Base-by-base conservation (phyloP, 2,329 filamentous ascomycete genomes). In the Arachnomyces sp. region DNA sequence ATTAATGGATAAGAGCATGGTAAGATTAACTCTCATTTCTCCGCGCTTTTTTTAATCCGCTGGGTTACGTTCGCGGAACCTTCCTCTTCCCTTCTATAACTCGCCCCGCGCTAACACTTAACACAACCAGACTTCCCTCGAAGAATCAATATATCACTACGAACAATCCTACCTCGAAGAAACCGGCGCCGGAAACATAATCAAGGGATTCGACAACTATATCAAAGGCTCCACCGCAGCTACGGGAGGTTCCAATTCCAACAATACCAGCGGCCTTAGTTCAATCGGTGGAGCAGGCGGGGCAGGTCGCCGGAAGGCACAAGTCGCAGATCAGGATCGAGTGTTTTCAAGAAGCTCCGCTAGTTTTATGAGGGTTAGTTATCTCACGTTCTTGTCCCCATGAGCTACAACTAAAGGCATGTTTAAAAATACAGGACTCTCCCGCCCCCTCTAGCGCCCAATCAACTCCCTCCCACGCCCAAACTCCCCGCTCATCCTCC, bases 161-260 rank as follows among this genome's bases (percentile, higher is more conserved):
- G 92, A 98, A 63, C 79, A 82, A 43, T 75, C 82, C 13, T 98
- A 98, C 62, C 79, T 98, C 38, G 90, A 96, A 62, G 87, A 87
- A 55, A 93, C 88, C 3, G 79, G 74, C 52, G 77, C 77, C 14
- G 92, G 92, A 33, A 98, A 98, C 68, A 96, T 98, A 59, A 90
- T 98, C 61, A 88, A 86, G 36, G 92, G 92, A 15, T 98, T 98
- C 63, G 92, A 98, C 63, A 93, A 88, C 60, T 98, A 96, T 68
- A 93, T 95, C 71, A 98, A 98, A 65, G 89, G 86, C 40, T 55
- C 60, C 1, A 52, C 49, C 16, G 47, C 62, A 16, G 52, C 56
- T 18, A 53, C 53, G 1, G 51, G 54, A 2, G 54, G 58, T 4
- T 5, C 21, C 21, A 25, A 25, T 9, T 25, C 21, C 21, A 25